Conservation (phyloP, 2,329 filamentous ascomycete species). For the Aspergillus udagawae region DNA sequence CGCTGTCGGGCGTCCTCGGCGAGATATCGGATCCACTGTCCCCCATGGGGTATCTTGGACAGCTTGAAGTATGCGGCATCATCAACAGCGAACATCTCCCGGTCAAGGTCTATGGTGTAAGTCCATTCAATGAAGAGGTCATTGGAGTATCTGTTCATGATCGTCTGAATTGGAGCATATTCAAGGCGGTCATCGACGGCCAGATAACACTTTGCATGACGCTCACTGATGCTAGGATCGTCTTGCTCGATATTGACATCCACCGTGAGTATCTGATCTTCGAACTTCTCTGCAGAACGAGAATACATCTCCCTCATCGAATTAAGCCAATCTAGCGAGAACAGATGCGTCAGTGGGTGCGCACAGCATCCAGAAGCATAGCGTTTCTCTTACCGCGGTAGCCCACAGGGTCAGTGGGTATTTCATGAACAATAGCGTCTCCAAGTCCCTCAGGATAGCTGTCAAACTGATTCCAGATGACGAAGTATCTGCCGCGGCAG, state of each 20-base stretch:
- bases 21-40: constrained; percentile 10
- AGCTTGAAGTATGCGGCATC: constrained; percentile 7
- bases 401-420: constrained; percentile 9
- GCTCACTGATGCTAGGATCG: constrained; percentile 1
- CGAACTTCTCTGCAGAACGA: constrained; percentile 5
- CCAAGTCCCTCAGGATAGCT: constrained; percentile 18
- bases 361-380: not conserved
- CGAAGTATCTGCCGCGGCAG: constrained; percentile 16
- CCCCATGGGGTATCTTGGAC: constrained; percentile 4
- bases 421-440: constrained; percentile 9
- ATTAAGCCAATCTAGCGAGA: constrained; percentile 13
- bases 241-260: not conserved
- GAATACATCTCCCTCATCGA: constrained; percentile 7
- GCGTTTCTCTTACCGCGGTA: constrained; percentile 9
- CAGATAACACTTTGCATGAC: constrained; percentile 8
- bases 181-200: constrained; percentile 12
- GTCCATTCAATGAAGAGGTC: constrained; percentile 9
- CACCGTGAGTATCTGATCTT: constrained; percentile 11
- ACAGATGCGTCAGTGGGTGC: not conserved
- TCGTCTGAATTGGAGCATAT: constrained; percentile 4
- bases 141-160: not conserved
- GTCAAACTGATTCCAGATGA: constrained; percentile 16
- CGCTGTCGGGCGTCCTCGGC: constrained; percentile 1
- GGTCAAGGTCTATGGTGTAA: constrained; percentile 18
- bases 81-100: constrained; percentile 13